Base-by-base conservation (phyloP, 1,139 yeast genomes). In the Debaryomyces fabryi region DNA sequence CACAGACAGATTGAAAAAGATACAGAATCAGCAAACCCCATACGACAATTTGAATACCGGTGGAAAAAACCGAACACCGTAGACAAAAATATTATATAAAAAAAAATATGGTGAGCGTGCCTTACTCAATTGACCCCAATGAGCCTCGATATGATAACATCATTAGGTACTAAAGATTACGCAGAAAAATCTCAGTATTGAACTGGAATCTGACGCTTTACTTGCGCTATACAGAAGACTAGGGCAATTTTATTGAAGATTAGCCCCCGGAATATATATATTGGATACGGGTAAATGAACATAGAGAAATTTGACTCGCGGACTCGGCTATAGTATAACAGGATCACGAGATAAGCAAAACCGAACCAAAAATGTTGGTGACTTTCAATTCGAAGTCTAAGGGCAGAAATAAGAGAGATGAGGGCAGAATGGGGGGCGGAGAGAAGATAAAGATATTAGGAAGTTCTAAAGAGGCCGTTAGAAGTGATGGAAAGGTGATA, bases 371-470 rank as follows among this genome's bases (percentile, higher is more conserved):
- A 18, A 58, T 58, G 61, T 51, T 58, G 44, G 59, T 58, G 12
- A 58, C 61, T 5, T 58, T 58, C 45, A 55, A 53, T 45, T 52
- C 61, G 12, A 33, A 39, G 35, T 16, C 24, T 13, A 39, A 30
- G 23, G 23, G 29, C 18, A 18, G 13, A 8, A 29, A 29, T 8
- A 20, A 23, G 16, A 21, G 27, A 21, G 13, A 18, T 8, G 27
- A 43, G 12, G 23, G 25, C 6, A 21, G 20, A 18, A 15, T 32
- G 20, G 21, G 3, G 10, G 21, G 35, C 2, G 21, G 20, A 32
- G 20, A 15, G 21, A n/a, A 9, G 5, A 32, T 32, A 13, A 6
- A 8, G 20, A n/a, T 16, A 1, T 2, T 32, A 18, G 35, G 7
- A 15, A 5, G 6, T 5, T n/a, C 30, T 12, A 12, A 2, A 4